Evolutionary conservation across 441 rosid species (phyloP).

Genomic region (Croton setiger): DNA sequence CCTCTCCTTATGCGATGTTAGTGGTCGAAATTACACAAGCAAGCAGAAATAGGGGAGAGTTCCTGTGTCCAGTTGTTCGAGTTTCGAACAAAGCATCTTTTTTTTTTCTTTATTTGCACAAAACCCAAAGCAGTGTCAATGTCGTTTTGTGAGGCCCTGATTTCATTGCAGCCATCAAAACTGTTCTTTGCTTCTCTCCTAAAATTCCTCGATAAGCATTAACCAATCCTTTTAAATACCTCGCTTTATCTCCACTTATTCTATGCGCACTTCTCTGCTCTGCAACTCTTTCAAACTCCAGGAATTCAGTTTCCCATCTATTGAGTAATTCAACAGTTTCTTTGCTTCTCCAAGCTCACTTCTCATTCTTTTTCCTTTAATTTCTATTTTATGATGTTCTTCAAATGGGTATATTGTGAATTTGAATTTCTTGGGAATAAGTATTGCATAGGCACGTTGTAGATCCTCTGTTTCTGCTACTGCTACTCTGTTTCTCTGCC

Average conservation of each 20-base stretch:
- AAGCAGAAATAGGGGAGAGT: too few species aligned
- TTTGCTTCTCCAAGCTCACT: too few species aligned
- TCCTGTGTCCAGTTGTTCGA: too few species aligned
- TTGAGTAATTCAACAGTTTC: background rate
- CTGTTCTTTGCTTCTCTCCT: background rate
- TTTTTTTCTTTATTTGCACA: background rate
- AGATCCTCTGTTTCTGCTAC: constrained; percentile 14
- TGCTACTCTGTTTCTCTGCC: background rate
- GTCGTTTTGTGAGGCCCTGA: constrained; percentile 4
- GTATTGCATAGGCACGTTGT: constrained; percentile 6
- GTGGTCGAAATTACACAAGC: too few species aligned
- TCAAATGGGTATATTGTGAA: background rate
- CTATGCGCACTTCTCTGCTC: background rate
- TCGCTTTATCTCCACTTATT: background rate
- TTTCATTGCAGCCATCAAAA: background rate
- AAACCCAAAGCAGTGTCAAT: background rate
- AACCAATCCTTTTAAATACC: background rate
- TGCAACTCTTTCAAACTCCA: background rate
- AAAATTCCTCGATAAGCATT: too few species aligned
- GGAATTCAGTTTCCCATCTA: background rate
- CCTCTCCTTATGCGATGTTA: too few species aligned
- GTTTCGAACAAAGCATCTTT: background rate
- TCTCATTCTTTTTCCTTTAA: background rate
- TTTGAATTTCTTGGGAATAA: constrained; percentile 5
- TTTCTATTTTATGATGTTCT: background rate